These are phyloP conservation scores for Pyrenula aspistea DNA, from an alignment of 495 filamentous ascomycete species.

Conservation along the genomic window DNA sequence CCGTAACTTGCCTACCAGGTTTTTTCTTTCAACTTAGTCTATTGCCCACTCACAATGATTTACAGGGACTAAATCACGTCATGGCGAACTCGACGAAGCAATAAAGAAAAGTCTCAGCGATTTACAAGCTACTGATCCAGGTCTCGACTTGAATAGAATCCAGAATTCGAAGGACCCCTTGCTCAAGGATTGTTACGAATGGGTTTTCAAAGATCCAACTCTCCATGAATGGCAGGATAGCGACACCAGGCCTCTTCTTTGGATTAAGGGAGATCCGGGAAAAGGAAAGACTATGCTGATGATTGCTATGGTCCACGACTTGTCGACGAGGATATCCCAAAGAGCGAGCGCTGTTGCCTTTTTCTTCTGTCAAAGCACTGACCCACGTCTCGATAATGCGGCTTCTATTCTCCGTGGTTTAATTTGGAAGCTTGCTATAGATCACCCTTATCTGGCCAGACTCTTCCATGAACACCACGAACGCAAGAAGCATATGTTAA, in stretches of 20 bases:
- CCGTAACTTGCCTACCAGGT: conserved; percentile 1
- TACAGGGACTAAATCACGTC: no score
- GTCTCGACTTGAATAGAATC: conserved; percentile 21
- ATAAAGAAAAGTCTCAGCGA: conserved; percentile 7
- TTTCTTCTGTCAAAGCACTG: conserved; percentile 22
- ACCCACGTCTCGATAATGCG: conserved; percentile 3
- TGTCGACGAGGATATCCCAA: neutral
- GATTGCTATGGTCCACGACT: conserved; percentile 14
- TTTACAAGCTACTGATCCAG: conserved; percentile 4
- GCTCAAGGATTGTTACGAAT: conserved; percentile 25
- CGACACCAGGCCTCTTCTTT: conserved; percentile 17
- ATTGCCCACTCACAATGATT: conserved; percentile 5
- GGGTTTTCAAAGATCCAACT: conserved; percentile 26
- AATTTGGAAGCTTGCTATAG: conserved; percentile 2
- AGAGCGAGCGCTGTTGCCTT: conserved; percentile 6
- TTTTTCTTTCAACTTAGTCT: conserved; percentile 3
- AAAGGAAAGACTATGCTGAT: conserved; percentile 32
- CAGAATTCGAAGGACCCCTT: conserved; percentile 26
- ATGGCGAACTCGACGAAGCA: conserved; percentile 3
- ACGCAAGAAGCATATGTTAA: neutral
- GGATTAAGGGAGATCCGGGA: conserved; percentile 27
- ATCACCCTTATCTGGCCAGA: conserved; percentile 3
- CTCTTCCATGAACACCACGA: no score
- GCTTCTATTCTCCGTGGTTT: conserved; percentile 3
- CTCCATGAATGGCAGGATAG: conserved; percentile 14